A percentile compares a stretch with the other conserved stretches of the same genome.
Evolutionary conservation across 306 rosid genomes (phyloP).

Genomic region (Castanea crenata): DNA sequence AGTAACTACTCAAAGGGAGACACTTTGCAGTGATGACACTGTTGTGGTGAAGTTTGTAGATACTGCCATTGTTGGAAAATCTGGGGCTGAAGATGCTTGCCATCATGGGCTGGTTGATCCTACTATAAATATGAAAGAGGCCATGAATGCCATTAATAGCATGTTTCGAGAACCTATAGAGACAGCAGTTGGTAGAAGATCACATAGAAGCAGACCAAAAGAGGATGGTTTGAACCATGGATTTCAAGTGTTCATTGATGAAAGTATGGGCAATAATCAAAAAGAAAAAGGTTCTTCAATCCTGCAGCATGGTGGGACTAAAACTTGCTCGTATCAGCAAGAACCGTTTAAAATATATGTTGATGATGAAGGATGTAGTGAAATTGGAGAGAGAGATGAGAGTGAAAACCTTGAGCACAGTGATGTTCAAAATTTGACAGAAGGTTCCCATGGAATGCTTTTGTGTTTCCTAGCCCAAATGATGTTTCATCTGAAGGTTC

Average conservation of each 20-base stretch:
- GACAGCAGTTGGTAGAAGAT: constrained; percentile 41
- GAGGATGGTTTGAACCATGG: constrained; percentile 27
- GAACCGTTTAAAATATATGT: constrained; percentile 64
- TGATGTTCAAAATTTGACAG: constrained; percentile 28
- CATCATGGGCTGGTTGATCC: constrained; percentile 95
- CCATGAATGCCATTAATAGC: constrained; percentile 75
- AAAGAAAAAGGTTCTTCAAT: constrained; percentile 19
- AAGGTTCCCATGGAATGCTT: constrained; percentile 42
- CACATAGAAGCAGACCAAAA: constrained; percentile 32
- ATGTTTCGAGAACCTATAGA: constrained; percentile 87
- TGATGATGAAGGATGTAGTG: constrained; percentile 55
- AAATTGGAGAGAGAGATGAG: constrained; percentile 17
- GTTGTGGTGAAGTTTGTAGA: constrained; percentile 71
- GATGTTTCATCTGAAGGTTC: constrained; percentile 50
- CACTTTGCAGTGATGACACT: constrained; percentile 57
- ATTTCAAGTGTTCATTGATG: constrained; percentile 65
- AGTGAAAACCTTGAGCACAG: constrained; percentile 27
- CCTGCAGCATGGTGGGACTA: constrained; percentile 34
- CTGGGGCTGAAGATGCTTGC: constrained; percentile 84
- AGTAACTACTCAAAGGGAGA: constrained; percentile 19
- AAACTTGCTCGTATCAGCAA: constrained; percentile 36
- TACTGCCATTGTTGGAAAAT: constrained; percentile 71
- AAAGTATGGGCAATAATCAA: constrained; percentile 38
- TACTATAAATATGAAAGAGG: constrained; percentile 93
- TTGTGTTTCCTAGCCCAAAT: constrained; percentile 61